Conservation (phyloP, 345 rosid species). For the Kandelia obovata region DNA sequence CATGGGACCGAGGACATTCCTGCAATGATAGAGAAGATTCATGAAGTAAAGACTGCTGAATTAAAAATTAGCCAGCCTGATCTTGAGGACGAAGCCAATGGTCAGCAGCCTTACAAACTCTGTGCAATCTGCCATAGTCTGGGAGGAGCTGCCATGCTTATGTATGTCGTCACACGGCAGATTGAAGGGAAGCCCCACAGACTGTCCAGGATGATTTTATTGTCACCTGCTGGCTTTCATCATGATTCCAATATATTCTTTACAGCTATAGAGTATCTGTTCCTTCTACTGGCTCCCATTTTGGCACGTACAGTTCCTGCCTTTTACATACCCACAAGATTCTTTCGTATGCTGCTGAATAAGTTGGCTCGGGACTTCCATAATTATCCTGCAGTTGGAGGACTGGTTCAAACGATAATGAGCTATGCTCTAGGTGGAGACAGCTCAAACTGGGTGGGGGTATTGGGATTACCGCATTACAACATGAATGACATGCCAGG, state of each 20-base stretch:
- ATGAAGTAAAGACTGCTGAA: conserved; percentile 78
- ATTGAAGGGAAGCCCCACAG: conserved; percentile 76
- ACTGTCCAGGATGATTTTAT: conserved; percentile 70
- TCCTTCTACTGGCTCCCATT: conserved; percentile 59
- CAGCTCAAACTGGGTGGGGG: conserved; percentile 98
- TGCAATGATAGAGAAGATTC: conserved; percentile 93
- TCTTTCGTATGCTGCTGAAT: conserved; percentile 89
- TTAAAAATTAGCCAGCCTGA: conserved; percentile 59
- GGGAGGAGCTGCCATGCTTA: conserved; percentile 93
- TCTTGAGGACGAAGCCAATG: conserved; percentile 43
- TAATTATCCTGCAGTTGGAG: conserved; percentile 95
- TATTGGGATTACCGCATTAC: conserved; percentile 84
- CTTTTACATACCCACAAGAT: conserved; percentile 89
- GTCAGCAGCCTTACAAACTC: conserved; percentile 74
- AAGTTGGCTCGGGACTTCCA: conserved; percentile 93
- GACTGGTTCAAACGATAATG: conserved; percentile 88
- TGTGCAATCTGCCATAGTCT: conserved; percentile 89
- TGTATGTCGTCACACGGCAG: conserved; percentile 60
- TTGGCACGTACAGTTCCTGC: conserved; percentile 64
- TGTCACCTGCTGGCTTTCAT: conserved; percentile 97
- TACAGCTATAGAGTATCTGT: conserved; percentile 50
- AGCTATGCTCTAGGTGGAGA: conserved; percentile 89
- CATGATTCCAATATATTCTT: conserved; percentile 64
- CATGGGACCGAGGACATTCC: conserved; percentile 91
- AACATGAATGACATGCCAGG: conserved; percentile 99